A percentile compares a stretch with the other conserved stretches of the same genome.
These are phyloP conservation scores for Lojkania enalia DNA, from an alignment of 2,329 filamentous ascomycete species.

Conservation along the genomic window DNA sequence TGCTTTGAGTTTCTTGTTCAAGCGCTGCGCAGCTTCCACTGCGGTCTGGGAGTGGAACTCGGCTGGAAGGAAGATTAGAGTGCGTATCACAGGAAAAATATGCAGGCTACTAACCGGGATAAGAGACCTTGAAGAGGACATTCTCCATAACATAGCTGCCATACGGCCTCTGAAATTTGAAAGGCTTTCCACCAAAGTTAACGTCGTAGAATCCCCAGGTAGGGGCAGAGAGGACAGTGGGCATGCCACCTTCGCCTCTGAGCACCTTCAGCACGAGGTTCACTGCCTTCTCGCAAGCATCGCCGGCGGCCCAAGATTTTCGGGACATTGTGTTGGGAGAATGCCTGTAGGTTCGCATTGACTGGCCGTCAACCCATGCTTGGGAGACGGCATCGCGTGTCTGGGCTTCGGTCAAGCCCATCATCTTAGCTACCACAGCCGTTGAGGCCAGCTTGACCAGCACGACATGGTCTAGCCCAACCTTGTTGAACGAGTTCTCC, in stretches of 20 bases:
- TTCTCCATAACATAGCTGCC: slow-evolving; percentile 99
- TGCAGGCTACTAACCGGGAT: slow-evolving; percentile 68
- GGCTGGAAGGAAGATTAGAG: slow-evolving; percentile 54
- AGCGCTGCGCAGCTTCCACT: slow-evolving; percentile 88
- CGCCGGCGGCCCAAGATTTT: slow-evolving; percentile 98
- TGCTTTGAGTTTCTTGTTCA: slow-evolving; percentile 79
- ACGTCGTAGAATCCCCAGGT: slow-evolving; percentile 99
- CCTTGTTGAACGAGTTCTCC: slow-evolving; percentile 98
- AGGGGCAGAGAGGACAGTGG: slow-evolving; percentile 88
- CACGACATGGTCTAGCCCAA: slow-evolving; percentile 95
- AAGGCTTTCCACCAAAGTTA: slow-evolving; percentile 87
- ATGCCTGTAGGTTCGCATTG: slow-evolving; percentile 94
- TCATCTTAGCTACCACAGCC: slow-evolving; percentile 92
- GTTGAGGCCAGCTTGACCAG: slow-evolving; percentile 96
- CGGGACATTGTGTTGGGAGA: slow-evolving; percentile 99
- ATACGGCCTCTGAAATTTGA: slow-evolving; percentile 93
- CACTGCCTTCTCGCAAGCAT: slow-evolving; percentile 94
- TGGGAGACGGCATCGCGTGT: slow-evolving; percentile 95
- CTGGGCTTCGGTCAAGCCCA: slow-evolving; percentile 85
- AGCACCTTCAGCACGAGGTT: slow-evolving; percentile 89
- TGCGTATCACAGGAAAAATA: not conserved
- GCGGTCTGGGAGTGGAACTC: slow-evolving; percentile 99
- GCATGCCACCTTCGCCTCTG: slow-evolving; percentile 87
- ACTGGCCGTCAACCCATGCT: slow-evolving; percentile 96
- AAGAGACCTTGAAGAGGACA: slow-evolving; percentile 99